Conservation (phyloP, 441 rosid species). For the Croton laevigatus region DNA sequence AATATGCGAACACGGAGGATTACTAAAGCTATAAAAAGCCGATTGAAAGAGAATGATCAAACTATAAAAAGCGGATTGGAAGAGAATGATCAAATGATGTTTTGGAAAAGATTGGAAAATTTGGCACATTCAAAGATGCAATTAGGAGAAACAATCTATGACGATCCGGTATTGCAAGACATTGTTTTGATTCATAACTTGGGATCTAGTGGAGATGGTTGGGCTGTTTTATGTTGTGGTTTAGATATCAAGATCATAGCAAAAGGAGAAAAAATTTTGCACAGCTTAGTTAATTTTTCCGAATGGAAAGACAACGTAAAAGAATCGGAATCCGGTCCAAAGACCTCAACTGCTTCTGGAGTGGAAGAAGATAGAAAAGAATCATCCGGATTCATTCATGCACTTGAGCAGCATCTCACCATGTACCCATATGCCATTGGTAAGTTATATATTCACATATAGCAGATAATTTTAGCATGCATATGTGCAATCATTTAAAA, state of each 20-base stretch:
- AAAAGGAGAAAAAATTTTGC: conserved; percentile 11
- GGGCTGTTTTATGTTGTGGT: conserved; percentile 38
- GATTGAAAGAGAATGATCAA: too few relatives aligned
- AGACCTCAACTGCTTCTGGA: too few relatives aligned
- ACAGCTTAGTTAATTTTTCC: conserved; percentile 8
- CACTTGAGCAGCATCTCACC: conserved; percentile 5
- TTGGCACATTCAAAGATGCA: conserved; percentile 65
- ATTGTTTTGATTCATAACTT: conserved; percentile 50
- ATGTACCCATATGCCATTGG: not conserved
- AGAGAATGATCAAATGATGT: conserved; percentile 59
- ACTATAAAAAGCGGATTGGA: too few relatives aligned
- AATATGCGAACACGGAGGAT: conserved; percentile 37
- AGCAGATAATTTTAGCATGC: too few relatives aligned
- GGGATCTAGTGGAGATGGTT: conserved; percentile 53
- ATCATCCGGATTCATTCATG: not conserved
- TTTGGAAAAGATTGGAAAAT: conserved; percentile 72
- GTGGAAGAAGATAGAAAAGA: not conserved
- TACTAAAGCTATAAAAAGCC: too few relatives aligned
- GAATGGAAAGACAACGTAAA: not conserved
- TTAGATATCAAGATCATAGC: not conserved
- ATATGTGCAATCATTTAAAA: too few relatives aligned
- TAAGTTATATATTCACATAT: not conserved
- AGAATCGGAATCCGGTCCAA: too few relatives aligned
- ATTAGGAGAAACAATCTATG: conserved; percentile 31
- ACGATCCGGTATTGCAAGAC: conserved; percentile 53